Evolutionary conservation across 2,329 filamentous ascomycete species (phyloP).

Genomic region (Penicillium rolfsii): DNA sequence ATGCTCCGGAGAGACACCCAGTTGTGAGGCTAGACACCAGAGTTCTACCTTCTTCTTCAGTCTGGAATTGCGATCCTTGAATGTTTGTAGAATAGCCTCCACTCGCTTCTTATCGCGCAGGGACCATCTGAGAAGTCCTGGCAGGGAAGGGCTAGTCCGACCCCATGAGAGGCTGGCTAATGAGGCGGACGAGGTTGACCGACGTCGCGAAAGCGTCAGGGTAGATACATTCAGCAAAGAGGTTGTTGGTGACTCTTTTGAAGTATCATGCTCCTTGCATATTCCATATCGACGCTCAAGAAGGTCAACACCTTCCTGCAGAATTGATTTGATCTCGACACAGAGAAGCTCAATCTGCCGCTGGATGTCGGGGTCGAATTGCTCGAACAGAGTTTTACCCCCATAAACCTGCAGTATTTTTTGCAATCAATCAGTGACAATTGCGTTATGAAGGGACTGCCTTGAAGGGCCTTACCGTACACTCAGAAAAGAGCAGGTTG

Average conservation of each 20-base stretch:
- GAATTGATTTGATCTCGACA: slow-evolving; percentile 13
- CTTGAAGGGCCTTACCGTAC: background rate
- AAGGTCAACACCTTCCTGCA: slow-evolving; percentile 8
- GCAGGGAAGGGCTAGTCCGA: slow-evolving; percentile 2
- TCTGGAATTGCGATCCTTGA: slow-evolving; percentile 13
- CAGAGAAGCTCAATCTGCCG: slow-evolving; percentile 14
- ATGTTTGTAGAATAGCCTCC: slow-evolving; percentile 7
- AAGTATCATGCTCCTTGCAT: background rate
- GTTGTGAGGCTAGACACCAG: slow-evolving; percentile 12
- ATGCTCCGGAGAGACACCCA: slow-evolving; percentile 12
- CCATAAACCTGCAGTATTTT: slow-evolving; percentile 4
- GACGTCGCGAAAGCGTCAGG: background rate
- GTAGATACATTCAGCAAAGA: slow-evolving; percentile 5
- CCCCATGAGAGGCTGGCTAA: background rate
- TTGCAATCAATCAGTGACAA: background rate
- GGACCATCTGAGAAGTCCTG: slow-evolving; percentile 8
- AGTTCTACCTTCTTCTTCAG: slow-evolving; percentile 15
- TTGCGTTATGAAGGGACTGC: too few relatives aligned
- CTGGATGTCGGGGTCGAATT: slow-evolving; percentile 15
- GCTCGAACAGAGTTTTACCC: slow-evolving; percentile 12
- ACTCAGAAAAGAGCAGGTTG: slow-evolving; percentile 12
- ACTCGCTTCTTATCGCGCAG: slow-evolving; percentile 13
- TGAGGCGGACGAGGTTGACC: background rate
- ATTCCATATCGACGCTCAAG: slow-evolving; percentile 12
- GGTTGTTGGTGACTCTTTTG: background rate